These are phyloP conservation scores for Pisolithus albus DNA, from an alignment of 768 basidiomycete genomes.

Conservation along the genomic window DNA sequence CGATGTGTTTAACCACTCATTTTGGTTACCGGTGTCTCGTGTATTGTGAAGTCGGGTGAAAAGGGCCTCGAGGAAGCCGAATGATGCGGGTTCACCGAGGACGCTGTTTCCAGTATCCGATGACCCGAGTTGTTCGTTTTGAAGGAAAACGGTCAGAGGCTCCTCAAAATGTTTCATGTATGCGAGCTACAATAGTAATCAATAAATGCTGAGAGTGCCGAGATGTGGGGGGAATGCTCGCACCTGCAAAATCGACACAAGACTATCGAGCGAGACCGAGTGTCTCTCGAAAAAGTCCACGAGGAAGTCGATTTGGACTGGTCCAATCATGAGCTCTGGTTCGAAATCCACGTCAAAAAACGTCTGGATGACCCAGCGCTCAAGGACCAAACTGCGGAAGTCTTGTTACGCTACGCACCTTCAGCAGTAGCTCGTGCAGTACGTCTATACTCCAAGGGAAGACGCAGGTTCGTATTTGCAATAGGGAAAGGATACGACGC, in stretches of 20 bases:
- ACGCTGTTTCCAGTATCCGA: not conserved
- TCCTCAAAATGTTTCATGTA: slow-evolving; percentile 70
- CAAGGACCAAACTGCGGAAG: not conserved
- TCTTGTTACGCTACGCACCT: slow-evolving; percentile 32
- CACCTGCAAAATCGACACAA: slow-evolving; percentile 59
- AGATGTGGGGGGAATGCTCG: slow-evolving; percentile 1
- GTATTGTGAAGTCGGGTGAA: slow-evolving; percentile 29
- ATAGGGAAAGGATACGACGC: slow-evolving; percentile 48
- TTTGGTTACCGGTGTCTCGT: slow-evolving; percentile 10
- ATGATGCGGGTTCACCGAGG: slow-evolving; percentile 17
- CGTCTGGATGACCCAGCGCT: slow-evolving; percentile 29
- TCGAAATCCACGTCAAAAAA: slow-evolving; percentile 62
- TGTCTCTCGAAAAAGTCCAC: slow-evolving; percentile 52
- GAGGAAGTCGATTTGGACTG: slow-evolving; percentile 47
- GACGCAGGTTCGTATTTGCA: slow-evolving; percentile 47
- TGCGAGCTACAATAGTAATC: slow-evolving; percentile 38
- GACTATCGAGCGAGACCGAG: slow-evolving; percentile 48
- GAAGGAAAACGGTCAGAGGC: slow-evolving; percentile 37
- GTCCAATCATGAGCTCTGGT: slow-evolving; percentile 57
- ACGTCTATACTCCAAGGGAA: slow-evolving; percentile 44
- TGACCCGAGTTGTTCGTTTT: slow-evolving; percentile 6
- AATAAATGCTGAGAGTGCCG: not conserved
- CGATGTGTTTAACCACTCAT: slow-evolving; percentile 21
- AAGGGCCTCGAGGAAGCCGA: slow-evolving; percentile 32
- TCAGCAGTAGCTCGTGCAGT: slow-evolving; percentile 47